phyloP scores from a whole-genome alignment of 495 filamentous ascomycete genomes.

The Trichoderma erinaceum region DNA sequence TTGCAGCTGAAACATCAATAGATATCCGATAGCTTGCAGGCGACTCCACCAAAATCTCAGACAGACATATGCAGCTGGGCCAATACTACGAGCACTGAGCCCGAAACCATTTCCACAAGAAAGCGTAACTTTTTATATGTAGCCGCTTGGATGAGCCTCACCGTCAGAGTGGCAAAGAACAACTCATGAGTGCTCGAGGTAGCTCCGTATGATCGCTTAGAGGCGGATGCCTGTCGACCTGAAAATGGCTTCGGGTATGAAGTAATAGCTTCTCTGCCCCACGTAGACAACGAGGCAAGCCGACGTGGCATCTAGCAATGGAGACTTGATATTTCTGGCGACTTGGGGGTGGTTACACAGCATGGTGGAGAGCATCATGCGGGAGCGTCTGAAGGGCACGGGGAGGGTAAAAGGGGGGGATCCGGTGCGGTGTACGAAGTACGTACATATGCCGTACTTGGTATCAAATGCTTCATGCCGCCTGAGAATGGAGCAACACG shows the following conservation, averaged over 20 bases:
- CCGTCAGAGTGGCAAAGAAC: slow-evolving; percentile 1
- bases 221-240: slow-evolving; percentile 3
- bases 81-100: neutral
- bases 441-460: neutral
- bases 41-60: neutral
- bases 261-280: neutral
- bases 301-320: slow-evolving; percentile 1
- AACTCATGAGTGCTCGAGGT: neutral
- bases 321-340: neutral
- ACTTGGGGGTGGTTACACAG: neutral
- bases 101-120: neutral
- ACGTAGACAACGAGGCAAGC: neutral
- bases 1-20: neutral
- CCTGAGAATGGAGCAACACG: neutral
- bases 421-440: neutral
- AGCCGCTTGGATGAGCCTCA: neutral
- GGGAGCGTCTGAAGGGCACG: neutral
- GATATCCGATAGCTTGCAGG: slow-evolving; percentile 4
- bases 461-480: neutral
- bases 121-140: neutral
- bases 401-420: neutral
- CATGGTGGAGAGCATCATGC: neutral
- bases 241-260: neutral
- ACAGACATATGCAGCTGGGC: neutral
- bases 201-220: neutral